Conservation (phyloP, 2,329 filamentous ascomycete species). For the Aspergillus chevalieri region DNA sequence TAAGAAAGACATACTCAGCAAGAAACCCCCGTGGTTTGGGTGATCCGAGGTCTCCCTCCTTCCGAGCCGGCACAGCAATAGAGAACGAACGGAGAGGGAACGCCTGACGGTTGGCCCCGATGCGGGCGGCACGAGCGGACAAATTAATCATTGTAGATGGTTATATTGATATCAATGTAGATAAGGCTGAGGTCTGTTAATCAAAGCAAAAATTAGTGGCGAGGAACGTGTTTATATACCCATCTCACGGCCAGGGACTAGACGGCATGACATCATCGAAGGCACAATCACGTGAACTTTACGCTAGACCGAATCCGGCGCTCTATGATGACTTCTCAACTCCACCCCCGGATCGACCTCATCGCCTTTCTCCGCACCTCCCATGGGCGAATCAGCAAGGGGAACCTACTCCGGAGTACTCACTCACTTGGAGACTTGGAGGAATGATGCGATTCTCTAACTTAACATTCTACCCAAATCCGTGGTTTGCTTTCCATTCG, state of each 20-base stretch:
- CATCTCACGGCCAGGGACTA: not conserved
- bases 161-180: not conserved
- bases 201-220: not conserved
- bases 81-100: conserved; percentile 13
- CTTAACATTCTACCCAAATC: no score
- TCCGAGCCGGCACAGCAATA: conserved; percentile 11
- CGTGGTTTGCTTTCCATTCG: no score
- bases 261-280: not conserved
- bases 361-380: not conserved
- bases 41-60: conserved; percentile 16
- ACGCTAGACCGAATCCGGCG: not conserved
- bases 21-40: conserved; percentile 20
- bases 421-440: no score
- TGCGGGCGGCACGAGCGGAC: conserved; percentile 5
- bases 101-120: conserved; percentile 6
- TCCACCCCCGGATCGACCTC: not conserved
- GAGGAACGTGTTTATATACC: not conserved
- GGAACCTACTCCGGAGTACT: not conserved
- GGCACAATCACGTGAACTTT: not conserved
- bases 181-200: no score
- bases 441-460: no score
- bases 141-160: not conserved
- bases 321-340: not conserved
- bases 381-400: not conserved
- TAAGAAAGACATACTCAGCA: conserved; percentile 17